Conservation (phyloP, 208 protist species). For the Leishmania braziliensis region DNA sequence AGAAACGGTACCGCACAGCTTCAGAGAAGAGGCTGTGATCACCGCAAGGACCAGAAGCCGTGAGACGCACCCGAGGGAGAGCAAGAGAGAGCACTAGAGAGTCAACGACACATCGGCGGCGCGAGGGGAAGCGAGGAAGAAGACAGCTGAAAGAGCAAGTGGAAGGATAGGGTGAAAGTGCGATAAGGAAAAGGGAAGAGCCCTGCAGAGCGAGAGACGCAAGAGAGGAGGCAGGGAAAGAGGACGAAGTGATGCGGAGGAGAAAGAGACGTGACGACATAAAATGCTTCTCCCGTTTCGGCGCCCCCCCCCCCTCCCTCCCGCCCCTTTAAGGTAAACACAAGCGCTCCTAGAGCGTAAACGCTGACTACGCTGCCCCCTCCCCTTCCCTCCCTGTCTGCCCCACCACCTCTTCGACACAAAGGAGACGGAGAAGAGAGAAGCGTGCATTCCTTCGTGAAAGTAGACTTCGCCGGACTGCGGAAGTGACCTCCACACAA, state of each 20-base stretch:
- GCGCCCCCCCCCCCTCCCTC: neutral
- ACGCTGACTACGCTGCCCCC: neutral
- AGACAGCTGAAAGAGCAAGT: neutral
- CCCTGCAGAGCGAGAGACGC: neutral
- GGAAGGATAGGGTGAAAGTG: neutral
- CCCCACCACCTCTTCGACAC: neutral
- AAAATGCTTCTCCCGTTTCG: neutral
- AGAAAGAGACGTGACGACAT: neutral
- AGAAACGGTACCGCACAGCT: neutral
- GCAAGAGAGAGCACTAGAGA: neutral
- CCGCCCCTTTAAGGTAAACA: neutral
- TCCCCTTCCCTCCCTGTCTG: neutral
- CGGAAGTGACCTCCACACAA: neutral
- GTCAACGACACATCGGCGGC: neutral
- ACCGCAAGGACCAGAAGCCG: neutral
- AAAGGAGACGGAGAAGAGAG: neutral
- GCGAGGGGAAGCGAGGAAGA: neutral
- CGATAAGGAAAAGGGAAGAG: neutral
- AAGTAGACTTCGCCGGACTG: neutral
- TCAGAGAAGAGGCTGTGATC: neutral
- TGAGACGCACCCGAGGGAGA: neutral
- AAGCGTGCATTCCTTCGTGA: neutral
- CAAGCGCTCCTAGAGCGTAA: neutral
- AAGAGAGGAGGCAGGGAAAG: neutral
- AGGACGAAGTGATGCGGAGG: neutral